Percentiles rank a stretch among this genome's conserved stretches.
Evolutionary conservation across 2,329 filamentous ascomycete genomes (phyloP).

Genomic region (Paradendryphiella salina): DNA sequence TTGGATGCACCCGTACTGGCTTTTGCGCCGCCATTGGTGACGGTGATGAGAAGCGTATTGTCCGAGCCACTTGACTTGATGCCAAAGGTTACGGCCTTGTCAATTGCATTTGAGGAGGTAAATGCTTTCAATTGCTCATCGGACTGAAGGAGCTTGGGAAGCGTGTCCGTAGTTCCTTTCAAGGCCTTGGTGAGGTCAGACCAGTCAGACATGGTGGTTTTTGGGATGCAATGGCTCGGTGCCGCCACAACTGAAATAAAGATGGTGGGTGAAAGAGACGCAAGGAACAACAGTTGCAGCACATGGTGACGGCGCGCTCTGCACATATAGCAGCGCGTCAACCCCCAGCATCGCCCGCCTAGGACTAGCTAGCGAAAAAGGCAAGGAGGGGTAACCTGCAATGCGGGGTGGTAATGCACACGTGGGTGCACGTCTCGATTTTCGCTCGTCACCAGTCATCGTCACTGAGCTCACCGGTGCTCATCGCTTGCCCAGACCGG

Average conservation of each 20-base stretch:
- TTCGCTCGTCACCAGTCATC: conserved; percentile 16
- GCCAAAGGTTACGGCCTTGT: conserved; percentile 39
- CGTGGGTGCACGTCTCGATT: conserved; percentile 28
- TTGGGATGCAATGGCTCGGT: not conserved
- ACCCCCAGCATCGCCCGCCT: conserved; percentile 2
- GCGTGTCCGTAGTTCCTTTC: conserved; percentile 37
- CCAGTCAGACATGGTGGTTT: conserved; percentile 37
- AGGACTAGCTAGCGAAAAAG: conserved; percentile 19
- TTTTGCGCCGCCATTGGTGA: conserved; percentile 38
- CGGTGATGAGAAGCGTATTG: conserved; percentile 40
- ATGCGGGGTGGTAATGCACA: conserved; percentile 35
- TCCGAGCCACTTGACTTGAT: conserved; percentile 44
- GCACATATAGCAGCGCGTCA: conserved; percentile 16
- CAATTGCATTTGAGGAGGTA: conserved; percentile 42
- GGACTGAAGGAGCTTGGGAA: conserved; percentile 39
- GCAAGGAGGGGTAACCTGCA: conserved; percentile 34
- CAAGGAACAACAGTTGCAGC: not conserved
- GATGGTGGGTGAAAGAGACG: not conserved
- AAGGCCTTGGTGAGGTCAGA: conserved; percentile 41
- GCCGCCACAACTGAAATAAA: not conserved
- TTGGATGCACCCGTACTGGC: conserved; percentile 35
- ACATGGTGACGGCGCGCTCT: conserved; percentile 7
- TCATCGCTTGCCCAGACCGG: conserved; percentile 6
- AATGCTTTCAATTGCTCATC: conserved; percentile 45
- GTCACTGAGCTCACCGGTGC: conserved; percentile 1